Percentiles rank a stretch among this genome's conserved stretches.
Evolutionary conservation across 108 stramenopile species (phyloP).

Genomic region (Cafeteria roenbergensis): DNA sequence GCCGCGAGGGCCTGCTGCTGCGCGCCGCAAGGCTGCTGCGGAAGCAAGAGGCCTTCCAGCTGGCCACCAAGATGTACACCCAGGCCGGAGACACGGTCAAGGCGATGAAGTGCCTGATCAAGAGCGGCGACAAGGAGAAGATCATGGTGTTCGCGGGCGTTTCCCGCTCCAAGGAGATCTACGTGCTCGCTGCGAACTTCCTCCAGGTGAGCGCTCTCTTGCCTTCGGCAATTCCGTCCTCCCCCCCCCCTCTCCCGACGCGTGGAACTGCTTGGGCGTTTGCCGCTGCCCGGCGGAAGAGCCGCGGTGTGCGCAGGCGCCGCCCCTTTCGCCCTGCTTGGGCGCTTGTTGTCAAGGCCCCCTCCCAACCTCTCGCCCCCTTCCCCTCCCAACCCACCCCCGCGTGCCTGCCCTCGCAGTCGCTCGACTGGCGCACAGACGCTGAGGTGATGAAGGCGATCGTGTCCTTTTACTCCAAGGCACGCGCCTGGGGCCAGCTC

Average conservation of each 20-base stretch:
- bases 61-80: conserved; percentile 60
- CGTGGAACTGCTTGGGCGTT: too few relatives aligned
- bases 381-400: neutral
- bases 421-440: conserved; percentile 37
- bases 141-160: conserved; percentile 52
- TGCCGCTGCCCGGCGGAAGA: too few relatives aligned
- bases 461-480: conserved; percentile 54
- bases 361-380: neutral
- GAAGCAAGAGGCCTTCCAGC: conserved; percentile 40
- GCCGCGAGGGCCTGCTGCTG: conserved; percentile 27
- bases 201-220: conserved; percentile 47
- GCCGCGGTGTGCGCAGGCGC: too few relatives aligned
- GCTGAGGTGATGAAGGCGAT: conserved; percentile 50
- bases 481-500: conserved; percentile 44
- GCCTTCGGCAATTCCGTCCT: neutral
- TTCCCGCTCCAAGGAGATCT: conserved; percentile 42
- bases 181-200: conserved; percentile 57
- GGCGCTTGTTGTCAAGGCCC: neutral
- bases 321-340: too few relatives aligned
- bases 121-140: conserved; percentile 49
- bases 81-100: conserved; percentile 50
- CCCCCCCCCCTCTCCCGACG: too few relatives aligned
- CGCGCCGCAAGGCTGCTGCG: conserved; percentile 38
- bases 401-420: neutral
- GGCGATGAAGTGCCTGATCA: conserved; percentile 55